Percentiles rank a stretch among this genome's conserved stretches.
These are phyloP conservation scores for Ophiostoma ips DNA, from an alignment of 2,329 filamentous ascomycete species.

Conservation along the genomic window DNA sequence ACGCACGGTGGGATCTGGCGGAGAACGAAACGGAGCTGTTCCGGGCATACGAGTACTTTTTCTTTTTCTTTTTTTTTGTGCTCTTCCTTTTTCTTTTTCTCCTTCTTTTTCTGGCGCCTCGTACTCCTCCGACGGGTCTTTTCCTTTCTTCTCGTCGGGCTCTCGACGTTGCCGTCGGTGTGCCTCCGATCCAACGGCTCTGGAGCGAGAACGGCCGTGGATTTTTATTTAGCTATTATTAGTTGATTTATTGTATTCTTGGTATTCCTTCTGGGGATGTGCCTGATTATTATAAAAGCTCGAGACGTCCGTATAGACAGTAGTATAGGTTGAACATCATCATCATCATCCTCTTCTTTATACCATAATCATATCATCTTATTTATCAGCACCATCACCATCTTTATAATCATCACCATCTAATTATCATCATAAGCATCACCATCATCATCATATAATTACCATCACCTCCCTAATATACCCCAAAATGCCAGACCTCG, in stretches of 20 bases:
- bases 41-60: background rate
- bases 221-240: background rate
- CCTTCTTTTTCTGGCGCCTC: too few relatives aligned
- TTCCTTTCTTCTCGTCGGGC: background rate
- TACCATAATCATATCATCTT: background rate
- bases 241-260: background rate
- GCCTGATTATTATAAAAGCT: background rate
- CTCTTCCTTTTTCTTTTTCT: background rate
- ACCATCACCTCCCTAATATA: background rate
- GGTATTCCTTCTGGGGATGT: too few relatives aligned
- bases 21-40: background rate
- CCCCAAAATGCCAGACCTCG: background rate
- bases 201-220: background rate
- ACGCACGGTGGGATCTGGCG: too few relatives aligned
- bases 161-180: background rate
- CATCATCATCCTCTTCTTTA: background rate
- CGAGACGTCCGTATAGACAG: background rate
- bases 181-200: background rate
- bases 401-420: background rate
- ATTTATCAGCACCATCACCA: background rate
- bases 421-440: background rate
- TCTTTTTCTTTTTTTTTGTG: background rate
- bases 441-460: background rate
- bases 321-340: background rate
- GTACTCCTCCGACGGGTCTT: too few relatives aligned